Evolutionary conservation across 2,329 filamentous ascomycete species (phyloP).

Genomic region (Pyricularia sp.): DNA sequence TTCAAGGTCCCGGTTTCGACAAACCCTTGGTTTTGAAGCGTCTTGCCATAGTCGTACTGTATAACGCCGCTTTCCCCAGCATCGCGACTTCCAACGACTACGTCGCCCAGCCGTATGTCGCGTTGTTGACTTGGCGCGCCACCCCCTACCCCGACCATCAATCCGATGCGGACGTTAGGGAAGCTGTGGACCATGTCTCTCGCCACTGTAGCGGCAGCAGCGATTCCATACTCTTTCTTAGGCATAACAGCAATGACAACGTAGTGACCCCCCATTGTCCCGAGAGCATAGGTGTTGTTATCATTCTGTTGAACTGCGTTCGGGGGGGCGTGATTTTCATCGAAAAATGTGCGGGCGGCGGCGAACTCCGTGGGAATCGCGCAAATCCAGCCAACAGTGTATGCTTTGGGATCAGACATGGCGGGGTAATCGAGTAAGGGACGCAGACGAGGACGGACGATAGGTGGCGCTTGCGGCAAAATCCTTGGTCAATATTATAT

Average conservation of each 20-base stretch:
- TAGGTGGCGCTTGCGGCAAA: no score
- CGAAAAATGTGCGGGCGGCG: background rate
- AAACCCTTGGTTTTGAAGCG: conserved; percentile 11
- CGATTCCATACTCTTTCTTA: conserved; percentile 15
- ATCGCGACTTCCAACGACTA: conserved; percentile 18
- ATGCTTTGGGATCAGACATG: background rate
- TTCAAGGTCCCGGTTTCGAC: conserved; percentile 3
- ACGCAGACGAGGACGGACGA: no score
- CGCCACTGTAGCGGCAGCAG: conserved; percentile 17
- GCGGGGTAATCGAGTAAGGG: no score
- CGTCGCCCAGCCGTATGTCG: conserved; percentile 25
- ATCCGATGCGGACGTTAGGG: conserved; percentile 17
- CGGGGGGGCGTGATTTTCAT: background rate
- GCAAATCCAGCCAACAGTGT: background rate
- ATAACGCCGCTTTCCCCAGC: conserved; percentile 14
- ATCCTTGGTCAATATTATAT: no score
- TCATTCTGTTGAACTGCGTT: conserved; percentile 7
- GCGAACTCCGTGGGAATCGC: background rate
- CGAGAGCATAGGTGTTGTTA: conserved; percentile 23
- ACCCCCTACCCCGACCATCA: conserved; percentile 25
- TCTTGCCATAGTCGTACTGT: conserved; percentile 19
- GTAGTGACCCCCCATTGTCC: conserved; percentile 22
- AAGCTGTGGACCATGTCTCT: conserved; percentile 20
- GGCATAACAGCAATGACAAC: conserved; percentile 23
- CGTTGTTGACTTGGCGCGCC: conserved; percentile 22